Evolutionary conservation across 192 early-diverging fungal genomes (phyloP), one percentile per base, ranked within the genome.

Genomic region (Linnemannia hyalina): DNA sequence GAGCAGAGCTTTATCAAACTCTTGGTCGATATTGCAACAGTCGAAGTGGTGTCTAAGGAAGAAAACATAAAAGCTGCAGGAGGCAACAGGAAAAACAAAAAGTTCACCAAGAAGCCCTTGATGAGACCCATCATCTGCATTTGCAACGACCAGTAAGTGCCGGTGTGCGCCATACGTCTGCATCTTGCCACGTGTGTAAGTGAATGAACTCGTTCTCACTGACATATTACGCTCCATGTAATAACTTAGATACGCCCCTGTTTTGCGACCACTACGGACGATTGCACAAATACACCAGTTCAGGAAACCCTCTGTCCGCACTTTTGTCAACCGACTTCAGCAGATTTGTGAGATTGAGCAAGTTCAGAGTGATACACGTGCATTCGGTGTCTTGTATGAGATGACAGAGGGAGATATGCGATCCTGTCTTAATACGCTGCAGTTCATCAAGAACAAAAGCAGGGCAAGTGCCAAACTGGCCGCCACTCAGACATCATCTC

Each of bases 81-180:
- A 54, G 44, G 75, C 77, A 79, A 75, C 23, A 79, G 75, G 9
- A 75, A 75, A 42, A 71, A 87, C 76, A 77, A 84, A 87, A 85
- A 83, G 44, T 73, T 70, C 36, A 80, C 80, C 7, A 82, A 86
- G 15, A 89, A 85, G 7, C 93, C 93, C 9, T 89, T 98, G 29
- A 88, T 96, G 70, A 91, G 98, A 7, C 98, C 98, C 65, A 97
- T 99, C 70, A 99, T 99, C 49, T 99, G 98, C 86, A 98, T 99
- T 76, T 99, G 98, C 92, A 99, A 99, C 88, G 97, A 99, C 88
- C 94, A 91, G 93, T 95, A 92, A 60, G 88, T 90, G 3, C 32
- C 49, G 0, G 1, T 52, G 49, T 52, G 4, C 18, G 18, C 18
- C 22, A 71, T 55, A 18, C 38, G 72, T 11, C 36, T 22, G 10